Conservation (phyloP, 2,329 filamentous ascomycete genomes). For the Blumeria graminis region DNA sequence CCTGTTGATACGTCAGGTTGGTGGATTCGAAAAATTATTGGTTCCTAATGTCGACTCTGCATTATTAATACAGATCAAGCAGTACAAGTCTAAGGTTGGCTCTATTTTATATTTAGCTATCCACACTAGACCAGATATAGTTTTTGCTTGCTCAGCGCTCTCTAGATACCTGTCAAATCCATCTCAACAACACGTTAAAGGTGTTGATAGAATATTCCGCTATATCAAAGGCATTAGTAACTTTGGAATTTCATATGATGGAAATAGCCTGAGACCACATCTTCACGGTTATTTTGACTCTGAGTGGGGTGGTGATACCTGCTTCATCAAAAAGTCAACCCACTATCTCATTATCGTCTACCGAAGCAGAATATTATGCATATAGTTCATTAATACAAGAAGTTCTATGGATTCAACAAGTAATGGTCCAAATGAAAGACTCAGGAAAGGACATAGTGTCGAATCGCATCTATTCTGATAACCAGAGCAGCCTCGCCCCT, state of each 20-base stretch:
- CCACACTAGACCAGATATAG: background rate
- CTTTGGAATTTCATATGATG: too few species aligned
- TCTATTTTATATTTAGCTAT: background rate
- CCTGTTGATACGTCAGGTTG: background rate
- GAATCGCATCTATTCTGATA: background rate
- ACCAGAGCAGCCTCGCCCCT: background rate
- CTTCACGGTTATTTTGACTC: too few species aligned
- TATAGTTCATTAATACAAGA: background rate
- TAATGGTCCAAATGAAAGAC: background rate
- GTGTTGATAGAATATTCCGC: too few species aligned
- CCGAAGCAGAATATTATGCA: background rate
- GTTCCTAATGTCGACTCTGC: background rate
- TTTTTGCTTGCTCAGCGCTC: background rate
- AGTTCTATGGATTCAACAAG: background rate
- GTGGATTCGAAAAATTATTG: background rate
- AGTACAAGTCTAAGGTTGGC: background rate
- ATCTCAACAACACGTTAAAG: too few species aligned
- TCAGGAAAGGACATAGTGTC: background rate
- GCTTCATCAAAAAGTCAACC: background rate
- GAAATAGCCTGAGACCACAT: too few species aligned
- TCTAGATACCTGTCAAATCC: too few species aligned
- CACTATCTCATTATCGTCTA: background rate
- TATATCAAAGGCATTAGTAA: too few species aligned
- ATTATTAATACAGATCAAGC: background rate
- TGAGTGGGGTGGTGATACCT: too few species aligned